Evolutionary conservation across 1,284 basidiomycete species (phyloP).

Genomic region (Trametes versicolor): DNA sequence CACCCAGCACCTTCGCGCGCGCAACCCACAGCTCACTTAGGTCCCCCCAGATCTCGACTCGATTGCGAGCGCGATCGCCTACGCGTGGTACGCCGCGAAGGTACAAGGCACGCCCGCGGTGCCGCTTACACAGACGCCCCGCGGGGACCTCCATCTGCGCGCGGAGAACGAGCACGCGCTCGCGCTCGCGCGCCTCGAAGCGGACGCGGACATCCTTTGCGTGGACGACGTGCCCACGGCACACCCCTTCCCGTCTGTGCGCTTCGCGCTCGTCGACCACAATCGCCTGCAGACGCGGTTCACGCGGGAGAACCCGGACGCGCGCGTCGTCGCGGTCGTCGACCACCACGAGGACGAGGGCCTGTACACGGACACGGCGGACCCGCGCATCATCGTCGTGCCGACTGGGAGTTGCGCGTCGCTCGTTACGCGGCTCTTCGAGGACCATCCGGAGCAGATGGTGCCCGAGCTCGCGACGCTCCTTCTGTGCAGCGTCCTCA

Average conservation of each 20-base stretch:
- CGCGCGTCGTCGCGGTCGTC: slow-evolving; percentile 79
- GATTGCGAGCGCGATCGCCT: slow-evolving; percentile 84
- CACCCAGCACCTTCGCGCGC: slow-evolving; percentile 7
- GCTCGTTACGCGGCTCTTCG: slow-evolving; percentile 70
- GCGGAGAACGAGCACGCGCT: slow-evolving; percentile 89
- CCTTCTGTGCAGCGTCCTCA: slow-evolving; percentile 81
- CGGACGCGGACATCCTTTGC: slow-evolving; percentile 60
- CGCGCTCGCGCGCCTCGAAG: slow-evolving; percentile 60
- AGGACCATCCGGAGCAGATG: slow-evolving; percentile 48
- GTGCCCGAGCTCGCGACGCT: slow-evolving; percentile 77
- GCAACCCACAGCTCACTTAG: slow-evolving; percentile 14
- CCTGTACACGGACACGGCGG: slow-evolving; percentile 67
- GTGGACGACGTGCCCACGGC: slow-evolving; percentile 62
- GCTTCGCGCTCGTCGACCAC: slow-evolving; percentile 90
- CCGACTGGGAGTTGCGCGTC: slow-evolving; percentile 86
- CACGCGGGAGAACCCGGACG: slow-evolving; percentile 49
- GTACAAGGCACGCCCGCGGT: slow-evolving; percentile 64
- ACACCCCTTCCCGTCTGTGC: slow-evolving; percentile 60
- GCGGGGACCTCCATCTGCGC: slow-evolving; percentile 79
- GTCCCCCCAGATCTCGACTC: slow-evolving; percentile 84
- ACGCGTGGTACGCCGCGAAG: slow-evolving; percentile 74
- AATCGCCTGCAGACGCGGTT: slow-evolving; percentile 76
- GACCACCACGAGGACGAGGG: slow-evolving; percentile 95
- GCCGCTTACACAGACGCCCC: slow-evolving; percentile 79
- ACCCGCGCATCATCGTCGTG: slow-evolving; percentile 69